A percentile compares a stretch with the other conserved stretches of the same genome.
Evolutionary conservation across 805 yeast genomes (phyloP).

Genomic region (Candida ponderosae): DNA sequence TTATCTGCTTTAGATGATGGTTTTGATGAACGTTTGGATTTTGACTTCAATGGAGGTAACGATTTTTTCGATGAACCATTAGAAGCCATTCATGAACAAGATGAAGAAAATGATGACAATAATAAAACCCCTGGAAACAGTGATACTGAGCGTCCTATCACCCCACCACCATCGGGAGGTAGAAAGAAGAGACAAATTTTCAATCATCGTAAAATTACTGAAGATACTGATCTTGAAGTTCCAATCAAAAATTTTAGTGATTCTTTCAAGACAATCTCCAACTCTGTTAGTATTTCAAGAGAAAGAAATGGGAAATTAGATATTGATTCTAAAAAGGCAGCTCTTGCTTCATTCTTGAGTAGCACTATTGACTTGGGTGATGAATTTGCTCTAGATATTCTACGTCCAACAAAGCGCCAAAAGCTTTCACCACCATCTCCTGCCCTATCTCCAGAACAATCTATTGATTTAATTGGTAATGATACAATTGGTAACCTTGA

Average conservation of each 20-base stretch:
- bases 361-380: conserved; percentile 7
- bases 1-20: conserved; percentile 8
- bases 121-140: conserved; percentile 13
- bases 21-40: conserved; percentile 1
- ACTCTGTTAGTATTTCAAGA: conserved; percentile 2
- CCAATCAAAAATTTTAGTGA: conserved; percentile 12
- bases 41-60: conserved; percentile 3
- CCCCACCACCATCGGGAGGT: neutral
- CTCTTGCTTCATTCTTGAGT: conserved; percentile 8
- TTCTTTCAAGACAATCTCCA: too few relatives aligned
- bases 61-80: neutral
- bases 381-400: conserved; percentile 10
- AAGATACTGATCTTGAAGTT: conserved; percentile 18
- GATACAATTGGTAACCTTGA: conserved; percentile 25
- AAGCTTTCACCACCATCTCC: conserved; percentile 9
- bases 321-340: conserved; percentile 11
- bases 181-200: conserved; percentile 2
- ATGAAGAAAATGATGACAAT: neutral
- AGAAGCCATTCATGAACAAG: neutral
- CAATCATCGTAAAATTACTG: conserved; percentile 12
- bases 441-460: conserved; percentile 5
- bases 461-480: conserved; percentile 1
- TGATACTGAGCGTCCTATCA: neutral
- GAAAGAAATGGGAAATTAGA: conserved; percentile 2
- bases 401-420: conserved; percentile 12